Base-by-base conservation (phyloP, 2,329 filamentous ascomycete genomes). In the Alternaria atra region DNA sequence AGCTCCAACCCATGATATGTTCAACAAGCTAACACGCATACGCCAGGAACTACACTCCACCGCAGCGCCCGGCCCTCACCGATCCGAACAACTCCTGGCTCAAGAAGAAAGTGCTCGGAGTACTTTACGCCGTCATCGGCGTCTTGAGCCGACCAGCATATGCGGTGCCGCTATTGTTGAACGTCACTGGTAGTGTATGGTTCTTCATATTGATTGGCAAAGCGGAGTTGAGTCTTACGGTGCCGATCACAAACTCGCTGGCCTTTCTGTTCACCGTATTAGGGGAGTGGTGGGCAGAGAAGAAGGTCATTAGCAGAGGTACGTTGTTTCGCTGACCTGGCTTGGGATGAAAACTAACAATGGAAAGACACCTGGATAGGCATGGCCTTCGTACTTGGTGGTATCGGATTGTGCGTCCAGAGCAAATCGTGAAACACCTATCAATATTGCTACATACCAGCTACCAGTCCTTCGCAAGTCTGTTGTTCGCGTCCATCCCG, bases 221-320 rank as follows among this genome's bases (percentile, higher is more conserved):
- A 78, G 94, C 94, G 72, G 94, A 98, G 79, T 77, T 98, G 69
- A 97, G 93, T 74, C 83, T 98, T 64, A 97, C 94, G 2, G 94
- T 98, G 1, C 94, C 94, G 2, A 95, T 98, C 64, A 94, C 94
- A 2, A 98, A 98, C 74, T 97, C 93, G 0, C 82, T 97, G 73
- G 94, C 94, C 0, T 98, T 98, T 70, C 80, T 98, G n/a, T 98
- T 97, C 74, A 98, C 94, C 0, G 94, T 97, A 2, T 74, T 97
- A 12, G 94, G 94, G 1, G 94, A 98, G 71, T 98, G 94, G 93
- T 96, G 90, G 84, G 93, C 94, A 1, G 94, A 97, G 72, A 89
- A 89, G 62, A 98, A 97, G 78, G 91, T 94, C 2, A 97, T 98
- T 63, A 91, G 89, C 68, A 86, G 88, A 83, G 88, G 92, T 93